Base-by-base conservation (phyloP, 2,329 filamentous ascomycete species). In the Aotearoamyces nothofagi region DNA sequence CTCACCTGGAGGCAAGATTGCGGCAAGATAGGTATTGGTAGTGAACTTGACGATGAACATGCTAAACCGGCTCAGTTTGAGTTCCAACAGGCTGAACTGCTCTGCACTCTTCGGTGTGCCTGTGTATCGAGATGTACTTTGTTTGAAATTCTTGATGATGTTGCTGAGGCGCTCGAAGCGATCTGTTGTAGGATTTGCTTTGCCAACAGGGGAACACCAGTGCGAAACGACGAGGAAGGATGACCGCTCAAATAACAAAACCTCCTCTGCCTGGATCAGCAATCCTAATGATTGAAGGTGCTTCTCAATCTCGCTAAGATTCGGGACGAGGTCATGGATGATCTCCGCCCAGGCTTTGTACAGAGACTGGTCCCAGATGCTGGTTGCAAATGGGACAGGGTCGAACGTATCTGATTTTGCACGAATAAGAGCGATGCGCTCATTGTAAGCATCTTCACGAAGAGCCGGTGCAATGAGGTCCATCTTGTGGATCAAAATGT, bases 261-360 rank as follows among this genome's bases (percentile, higher is more conserved):
- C 70, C 60, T 98, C 90, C 49, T 94, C 79, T 2, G 90, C 90
- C 51, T 90, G 78, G 39, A 94, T 83, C 27, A 90, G 73, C 22
- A 79, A 69, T 5, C 86, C 84, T 16, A 98, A 67, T 20, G 82
- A 74, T 19, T 71, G 69, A 7, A 98, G 67, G 51, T 96, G 81
- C 12, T 70, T 69, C 56, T 96, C 87, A 40, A 98, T 94, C 24
- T 81, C 70, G 11, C 74, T 63, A 1, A 94, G 69, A 45, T 96
- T 96, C 3, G 90, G 90, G n/a, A 96, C 90, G 25, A 98, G 66
- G 49, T 87, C 86, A 61, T 98, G 90, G 36, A 98, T 94, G 44
- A 98, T 94, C 50, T 81, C 82, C 0, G 90, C 90, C 90, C 90
- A 98, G 2, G 90, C 90, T 55, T 92, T 92, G 63, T 96, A 98